Evolutionary conservation across 305 asterid genomes (phyloP).

Genomic region (Salvia sclarea): DNA sequence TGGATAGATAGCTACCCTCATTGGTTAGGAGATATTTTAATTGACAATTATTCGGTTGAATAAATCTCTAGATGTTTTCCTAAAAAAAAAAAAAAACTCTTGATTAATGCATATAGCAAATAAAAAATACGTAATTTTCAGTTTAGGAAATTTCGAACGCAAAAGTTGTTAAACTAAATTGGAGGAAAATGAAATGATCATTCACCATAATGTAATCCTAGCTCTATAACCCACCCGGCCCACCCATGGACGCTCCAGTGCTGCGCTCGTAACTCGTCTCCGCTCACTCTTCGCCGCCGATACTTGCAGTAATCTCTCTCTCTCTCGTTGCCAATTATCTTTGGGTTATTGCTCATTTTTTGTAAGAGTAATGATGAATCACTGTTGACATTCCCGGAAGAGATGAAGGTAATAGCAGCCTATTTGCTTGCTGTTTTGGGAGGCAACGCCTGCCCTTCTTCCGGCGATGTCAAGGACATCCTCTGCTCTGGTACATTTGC

Average conservation of each 20-base stretch:
- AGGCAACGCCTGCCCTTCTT: slow-evolving; percentile 45
- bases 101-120: too few species aligned
- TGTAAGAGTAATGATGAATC: background rate
- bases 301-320: slow-evolving; percentile 10
- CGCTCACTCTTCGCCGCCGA: background rate
- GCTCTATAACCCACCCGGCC: slow-evolving; percentile 1
- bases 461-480: slow-evolving; percentile 42
- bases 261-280: background rate
- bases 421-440: slow-evolving; percentile 56
- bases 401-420: slow-evolving; percentile 49
- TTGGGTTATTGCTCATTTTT: background rate
- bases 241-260: background rate
- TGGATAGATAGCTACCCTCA: too few species aligned
- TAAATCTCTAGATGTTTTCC: too few species aligned
- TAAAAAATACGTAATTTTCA: too few species aligned
- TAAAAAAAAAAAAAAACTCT: too few species aligned
- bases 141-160: too few species aligned
- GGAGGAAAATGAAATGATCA: too few species aligned
- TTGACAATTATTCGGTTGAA: too few species aligned
- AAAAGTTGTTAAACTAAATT: too few species aligned
- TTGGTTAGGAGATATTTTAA: too few species aligned
- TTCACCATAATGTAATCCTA: slow-evolving; percentile 23
- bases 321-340: background rate
- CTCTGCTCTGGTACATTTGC: slow-evolving; percentile 34
- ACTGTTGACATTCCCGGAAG: slow-evolving; percentile 20